phyloP scores from a whole-genome alignment of 768 basidiomycete genomes.

The Mycena polygramma region DNA sequence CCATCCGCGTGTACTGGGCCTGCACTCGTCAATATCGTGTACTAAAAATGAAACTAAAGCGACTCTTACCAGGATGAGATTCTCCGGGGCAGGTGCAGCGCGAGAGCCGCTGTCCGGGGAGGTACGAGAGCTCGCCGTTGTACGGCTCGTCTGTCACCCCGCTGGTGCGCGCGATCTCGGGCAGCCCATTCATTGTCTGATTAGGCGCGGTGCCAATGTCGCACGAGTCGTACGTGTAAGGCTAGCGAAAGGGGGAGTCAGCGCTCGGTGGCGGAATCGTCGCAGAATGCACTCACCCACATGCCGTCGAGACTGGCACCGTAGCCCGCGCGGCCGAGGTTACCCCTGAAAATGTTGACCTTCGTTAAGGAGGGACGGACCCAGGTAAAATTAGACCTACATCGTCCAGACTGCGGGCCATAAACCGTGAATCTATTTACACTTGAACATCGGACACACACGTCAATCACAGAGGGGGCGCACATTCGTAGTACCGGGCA shows the following conservation, averaged over 20 bases:
- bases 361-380: too few species aligned
- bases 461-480: constrained; percentile 81
- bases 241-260: background rate
- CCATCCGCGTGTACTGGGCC: constrained; percentile 86
- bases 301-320: constrained; percentile 82
- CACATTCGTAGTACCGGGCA: constrained; percentile 72
- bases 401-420: too few species aligned
- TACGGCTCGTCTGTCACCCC: constrained; percentile 63
- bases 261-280: too few species aligned
- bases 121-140: constrained; percentile 76
- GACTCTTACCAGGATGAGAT: constrained; percentile 68
- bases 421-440: too few species aligned
- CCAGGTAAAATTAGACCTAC: too few species aligned
- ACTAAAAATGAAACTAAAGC: too few species aligned
- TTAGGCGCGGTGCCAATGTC: constrained; percentile 92
- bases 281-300: constrained; percentile 38
- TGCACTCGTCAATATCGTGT: too few species aligned
- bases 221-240: constrained; percentile 77
- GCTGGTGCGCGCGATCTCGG: constrained; percentile 66
- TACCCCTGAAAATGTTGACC: constrained; percentile 10
- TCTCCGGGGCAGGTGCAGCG: constrained; percentile 90
- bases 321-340: constrained; percentile 28
- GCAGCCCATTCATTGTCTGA: constrained; percentile 79
- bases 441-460: constrained; percentile 47
- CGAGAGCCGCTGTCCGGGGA: constrained; percentile 88